Base-by-base conservation (phyloP, 805 yeast species). In the Ascoidea asiatica region DNA sequence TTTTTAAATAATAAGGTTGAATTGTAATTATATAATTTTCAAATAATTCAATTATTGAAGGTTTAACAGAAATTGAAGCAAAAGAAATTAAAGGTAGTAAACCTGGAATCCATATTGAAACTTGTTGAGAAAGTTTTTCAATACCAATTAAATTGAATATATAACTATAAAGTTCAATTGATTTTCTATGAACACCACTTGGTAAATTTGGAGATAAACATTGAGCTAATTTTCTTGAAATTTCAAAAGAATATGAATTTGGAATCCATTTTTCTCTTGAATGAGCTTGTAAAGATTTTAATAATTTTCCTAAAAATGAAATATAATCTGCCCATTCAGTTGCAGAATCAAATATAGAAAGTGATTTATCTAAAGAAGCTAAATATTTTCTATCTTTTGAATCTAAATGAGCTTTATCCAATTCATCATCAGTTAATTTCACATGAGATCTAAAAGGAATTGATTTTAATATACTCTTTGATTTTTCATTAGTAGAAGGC, bases 301-400 rank as follows among this genome's bases (percentile, higher is more conserved):
- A 77, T 5, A 94, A 70, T 48, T 83, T 77, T 2, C 90, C 79
- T 40, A 94, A 66, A 58, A 86, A 89, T 19, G 97, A 81, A 46
- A 92, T 92, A 59, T 90, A 88, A 58, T 92, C 98, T 13, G 98
- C 97, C 99, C 99, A 92, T 65, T 92, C 98, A 29, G 79, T 83
- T 1, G 88, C 81, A 1, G 83, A 64, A 43, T 86, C 95, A 64
- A 90, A 90, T 18, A 75, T 68, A 5, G 73, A 70, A 19, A 92
- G 65, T 0, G 92, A 85, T 51, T 79, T 74, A 43, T 83, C 90
- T 11, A 90, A 72, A 46, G 72, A 77, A n/a, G 74, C 67, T 19
- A 69, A 64, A 55, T 79, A 81, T 48, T 82, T 77, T 63, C 75
- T 81, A 56, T 82, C 89, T 53, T 78, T 77, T 1, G 88, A 62